Evolutionary conservation across 805 yeast genomes (phyloP), one percentile per base, ranked within the genome.

Genomic region (Ogataea philodendri): DNA sequence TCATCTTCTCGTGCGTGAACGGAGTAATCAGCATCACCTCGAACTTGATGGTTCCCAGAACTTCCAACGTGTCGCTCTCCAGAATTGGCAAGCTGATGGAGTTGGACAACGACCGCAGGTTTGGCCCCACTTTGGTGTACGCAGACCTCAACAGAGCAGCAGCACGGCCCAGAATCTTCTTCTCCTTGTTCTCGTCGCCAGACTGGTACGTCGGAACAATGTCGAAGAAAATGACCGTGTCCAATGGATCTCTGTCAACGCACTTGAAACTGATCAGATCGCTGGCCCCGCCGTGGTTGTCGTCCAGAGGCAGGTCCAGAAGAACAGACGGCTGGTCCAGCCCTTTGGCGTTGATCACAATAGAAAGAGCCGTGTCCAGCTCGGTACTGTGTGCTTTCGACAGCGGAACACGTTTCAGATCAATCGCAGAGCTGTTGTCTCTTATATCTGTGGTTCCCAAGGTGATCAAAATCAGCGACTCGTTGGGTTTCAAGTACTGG

Each of bases 361-460:
- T 65, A 1, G 95, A 82, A 23, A 89, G 70, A 0, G 95, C 95
- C 3, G 95, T 86, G 49, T 89, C 96, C 23, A 88, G 67, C 55
- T 85, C 93, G 0, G 95, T 84, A n/a, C 80, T 72, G 40, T 81
- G 84, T 3, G 81, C 80, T 50, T 81, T 81, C 1, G 88, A 72
- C 34, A 81, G 64, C 5, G 94, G 87, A n/a, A 84, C 84, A 22
- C 76, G 69, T 44, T 82, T 81, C 37, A 87, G 69, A 30, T 78
- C 76, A 8, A 89, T 71, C 0, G 90, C 84, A 6, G 71, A 69
- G 9, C 62, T 60, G 2, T 59, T 52, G 39, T 73, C 76, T 28
- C 96, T 68, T 21, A 78, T 63, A 52, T 89, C 96, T 3, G 93
- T 82, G 0, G 95, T 78, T 1, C 97, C 97, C 37, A 89, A 66